A percentile compares a stretch with the other conserved stretches of the same genome.
phyloP scores from a whole-genome alignment of 2,329 filamentous ascomycete species.

The Ophiostoma sp. region DNA sequence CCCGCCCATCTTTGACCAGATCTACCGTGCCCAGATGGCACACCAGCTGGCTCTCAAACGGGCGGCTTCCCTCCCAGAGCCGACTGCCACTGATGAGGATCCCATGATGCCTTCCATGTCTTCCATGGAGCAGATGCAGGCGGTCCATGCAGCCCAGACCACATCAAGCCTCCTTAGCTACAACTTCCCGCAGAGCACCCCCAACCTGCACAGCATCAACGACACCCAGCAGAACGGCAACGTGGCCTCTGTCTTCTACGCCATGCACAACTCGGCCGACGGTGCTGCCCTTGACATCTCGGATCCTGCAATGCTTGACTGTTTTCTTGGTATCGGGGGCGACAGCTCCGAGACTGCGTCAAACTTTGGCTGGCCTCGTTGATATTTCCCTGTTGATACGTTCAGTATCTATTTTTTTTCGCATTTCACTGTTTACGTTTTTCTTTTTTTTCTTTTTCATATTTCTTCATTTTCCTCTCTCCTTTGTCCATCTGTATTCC shows the following conservation, averaged over 20 bases:
- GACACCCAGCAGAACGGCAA: background rate
- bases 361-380: background rate
- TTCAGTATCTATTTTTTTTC: background rate
- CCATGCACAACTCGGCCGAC: background rate
- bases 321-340: background rate
- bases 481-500: too few species aligned
- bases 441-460: background rate
- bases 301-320: constrained; percentile 6
- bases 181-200: background rate
- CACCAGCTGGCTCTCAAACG: background rate
- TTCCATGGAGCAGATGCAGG: constrained; percentile 4
- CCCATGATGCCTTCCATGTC: constrained; percentile 13
- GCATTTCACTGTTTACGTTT: background rate
- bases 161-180: background rate
- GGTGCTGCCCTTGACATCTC: background rate
- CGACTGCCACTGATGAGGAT: background rate
- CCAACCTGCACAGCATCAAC: background rate
- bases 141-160: background rate
- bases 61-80: background rate
- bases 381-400: background rate
- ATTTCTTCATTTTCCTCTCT: too few species aligned
- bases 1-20: constrained; percentile 7
- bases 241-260: background rate
- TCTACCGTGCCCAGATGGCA: constrained; percentile 18
- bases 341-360: background rate